Evolutionary conservation across 2,329 filamentous ascomycete species (phyloP).

Genomic region (Cyclaneusma minus): DNA sequence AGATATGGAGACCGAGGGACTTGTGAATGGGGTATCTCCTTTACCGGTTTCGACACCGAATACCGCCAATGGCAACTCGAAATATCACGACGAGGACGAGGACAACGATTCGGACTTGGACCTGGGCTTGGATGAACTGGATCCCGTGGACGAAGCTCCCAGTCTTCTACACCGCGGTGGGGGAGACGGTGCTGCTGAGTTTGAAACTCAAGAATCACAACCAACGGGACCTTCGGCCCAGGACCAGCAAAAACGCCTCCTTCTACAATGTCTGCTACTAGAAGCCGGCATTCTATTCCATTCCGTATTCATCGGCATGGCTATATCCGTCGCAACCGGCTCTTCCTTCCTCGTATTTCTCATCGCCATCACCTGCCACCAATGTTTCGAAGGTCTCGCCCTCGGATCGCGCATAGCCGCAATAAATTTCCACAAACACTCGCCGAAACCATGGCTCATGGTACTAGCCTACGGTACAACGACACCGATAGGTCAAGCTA

Average conservation of each 20-base stretch:
- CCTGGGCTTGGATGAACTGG: conserved; percentile 44
- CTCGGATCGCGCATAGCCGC: conserved; percentile 74
- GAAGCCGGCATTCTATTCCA: conserved; percentile 78
- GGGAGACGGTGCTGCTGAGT: conserved; percentile 3
- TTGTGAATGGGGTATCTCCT: conserved; percentile 43
- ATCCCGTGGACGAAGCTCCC: conserved; percentile 23
- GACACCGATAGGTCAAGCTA: conserved; percentile 71
- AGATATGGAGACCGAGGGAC: conserved; percentile 33
- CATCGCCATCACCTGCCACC: conserved; percentile 68
- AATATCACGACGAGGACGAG: conserved; percentile 16
- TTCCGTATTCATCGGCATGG: conserved; percentile 78
- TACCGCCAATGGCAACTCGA: conserved; percentile 12
- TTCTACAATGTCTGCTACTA: conserved; percentile 64
- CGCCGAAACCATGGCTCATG: conserved; percentile 66
- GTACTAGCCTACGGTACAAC: conserved; percentile 61
- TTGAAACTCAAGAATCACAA: conserved; percentile 18
- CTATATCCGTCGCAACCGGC: conserved; percentile 65
- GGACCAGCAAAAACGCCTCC: conserved; percentile 47
- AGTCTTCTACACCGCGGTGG: conserved; percentile 10
- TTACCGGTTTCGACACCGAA: conserved; percentile 36
- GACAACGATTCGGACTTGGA: conserved; percentile 35
- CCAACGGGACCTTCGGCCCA: conserved; percentile 16
- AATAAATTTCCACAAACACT: conserved; percentile 60
- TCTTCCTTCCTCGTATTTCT: conserved; percentile 68
- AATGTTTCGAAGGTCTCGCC: conserved; percentile 79